These are phyloP conservation scores for Castanospermum australe DNA, from an alignment of 306 rosid genomes.

Conservation along the genomic window DNA sequence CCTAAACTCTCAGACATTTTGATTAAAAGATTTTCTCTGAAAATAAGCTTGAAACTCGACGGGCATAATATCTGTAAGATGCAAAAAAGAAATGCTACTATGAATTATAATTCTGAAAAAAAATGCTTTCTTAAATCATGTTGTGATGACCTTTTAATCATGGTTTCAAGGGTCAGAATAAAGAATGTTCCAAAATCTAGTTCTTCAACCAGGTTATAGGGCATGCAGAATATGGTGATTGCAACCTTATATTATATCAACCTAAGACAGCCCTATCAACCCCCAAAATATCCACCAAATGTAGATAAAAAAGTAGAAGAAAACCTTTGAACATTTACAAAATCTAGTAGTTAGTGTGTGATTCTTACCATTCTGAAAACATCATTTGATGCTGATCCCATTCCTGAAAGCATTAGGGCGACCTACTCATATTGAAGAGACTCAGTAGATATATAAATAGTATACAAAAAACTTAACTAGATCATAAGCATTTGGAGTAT, in stretches of 20 bases:
- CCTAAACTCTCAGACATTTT: neutral
- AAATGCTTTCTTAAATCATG: neutral
- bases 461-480: neutral
- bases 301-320: neutral
- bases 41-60: neutral
- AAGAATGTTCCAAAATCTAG: neutral
- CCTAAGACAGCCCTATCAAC: neutral
- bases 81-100: neutral
- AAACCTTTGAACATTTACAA: neutral
- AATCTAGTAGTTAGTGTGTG: neutral
- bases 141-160: neutral
- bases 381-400: conserved; percentile 69
- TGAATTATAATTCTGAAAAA: neutral
- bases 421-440: conserved; percentile 53
- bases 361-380: conserved; percentile 77
- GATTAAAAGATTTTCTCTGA: neutral
- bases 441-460: conserved; percentile 3
- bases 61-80: neutral
- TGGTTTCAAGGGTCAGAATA: neutral
- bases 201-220: neutral
- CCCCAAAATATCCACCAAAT: neutral
- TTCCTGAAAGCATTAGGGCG: conserved; percentile 87
- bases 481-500: neutral
- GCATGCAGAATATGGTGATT: neutral
- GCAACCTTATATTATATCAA: neutral